A percentile compares a stretch with the other conserved stretches of the same genome.
Evolutionary conservation across 208 protist species (phyloP).

Genomic region (Acanthamoeba triangularis): DNA sequence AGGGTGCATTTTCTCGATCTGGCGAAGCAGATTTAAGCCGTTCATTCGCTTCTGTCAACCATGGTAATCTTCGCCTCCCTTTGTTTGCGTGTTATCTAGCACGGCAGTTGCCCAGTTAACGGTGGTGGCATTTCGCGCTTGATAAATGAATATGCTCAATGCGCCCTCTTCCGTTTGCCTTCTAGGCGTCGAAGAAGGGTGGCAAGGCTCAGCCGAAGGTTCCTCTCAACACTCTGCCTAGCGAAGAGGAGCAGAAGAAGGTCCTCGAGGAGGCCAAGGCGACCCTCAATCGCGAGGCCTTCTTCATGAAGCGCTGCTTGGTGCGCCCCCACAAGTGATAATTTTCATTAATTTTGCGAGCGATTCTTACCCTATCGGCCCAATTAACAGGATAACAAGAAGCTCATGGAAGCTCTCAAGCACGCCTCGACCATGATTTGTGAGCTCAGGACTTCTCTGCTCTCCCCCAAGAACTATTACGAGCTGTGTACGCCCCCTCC

Average conservation of each 20-base stretch:
- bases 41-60: neutral
- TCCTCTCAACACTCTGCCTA: constrained; percentile 24
- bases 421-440: constrained; percentile 95
- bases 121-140: too few species aligned
- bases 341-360: neutral
- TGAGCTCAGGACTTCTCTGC: constrained; percentile 96
- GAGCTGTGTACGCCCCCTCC: constrained; percentile 93
- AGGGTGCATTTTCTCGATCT: neutral
- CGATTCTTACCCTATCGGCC: neutral
- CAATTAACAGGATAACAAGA: constrained; percentile 88
- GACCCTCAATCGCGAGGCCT: constrained; percentile 91
- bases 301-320: constrained; percentile 92
- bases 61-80: too few species aligned
- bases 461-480: constrained; percentile 99
- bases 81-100: too few species aligned
- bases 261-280: constrained; percentile 92
- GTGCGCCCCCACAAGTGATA: constrained; percentile 74
- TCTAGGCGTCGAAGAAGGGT: constrained; percentile 15
- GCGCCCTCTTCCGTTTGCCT: too few species aligned
- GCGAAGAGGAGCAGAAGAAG: constrained; percentile 95
- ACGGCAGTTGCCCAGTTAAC: too few species aligned
- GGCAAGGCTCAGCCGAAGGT: constrained; percentile 1
- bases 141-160: too few species aligned
- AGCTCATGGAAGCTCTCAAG: constrained; percentile 95
- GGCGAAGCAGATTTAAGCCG: neutral